Evolutionary conservation across 202 grass and related monocot genomes (phyloP).

Genomic region (Alloteropsis angusta): DNA sequence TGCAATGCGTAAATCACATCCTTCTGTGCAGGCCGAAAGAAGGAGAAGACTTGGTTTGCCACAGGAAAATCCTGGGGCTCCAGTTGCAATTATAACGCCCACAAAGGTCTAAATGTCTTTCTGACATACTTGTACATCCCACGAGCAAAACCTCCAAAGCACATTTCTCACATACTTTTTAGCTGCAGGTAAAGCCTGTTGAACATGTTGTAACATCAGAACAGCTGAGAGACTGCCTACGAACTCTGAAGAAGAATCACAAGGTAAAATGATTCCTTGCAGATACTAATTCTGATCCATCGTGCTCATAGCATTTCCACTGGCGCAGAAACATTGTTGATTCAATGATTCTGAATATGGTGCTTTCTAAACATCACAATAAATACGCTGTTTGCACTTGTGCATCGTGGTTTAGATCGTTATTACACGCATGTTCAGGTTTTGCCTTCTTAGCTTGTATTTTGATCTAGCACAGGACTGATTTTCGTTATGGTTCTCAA

Average conservation of each 20-base stretch:
- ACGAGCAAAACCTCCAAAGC: background rate
- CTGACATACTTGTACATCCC: background rate
- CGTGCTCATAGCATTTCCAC: background rate
- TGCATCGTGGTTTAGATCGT: background rate
- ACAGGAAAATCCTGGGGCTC: conserved; percentile 30
- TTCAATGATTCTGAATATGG: background rate
- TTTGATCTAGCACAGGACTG: background rate
- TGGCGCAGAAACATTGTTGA: background rate
- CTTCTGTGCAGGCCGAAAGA: conserved; percentile 62
- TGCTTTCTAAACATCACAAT: background rate
- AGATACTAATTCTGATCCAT: background rate
- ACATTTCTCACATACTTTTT: conserved; percentile 19
- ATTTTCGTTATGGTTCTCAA: background rate
- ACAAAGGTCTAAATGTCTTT: conserved; percentile 30
- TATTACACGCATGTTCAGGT: background rate
- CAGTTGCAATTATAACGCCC: conserved; percentile 22
- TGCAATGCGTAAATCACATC: background rate
- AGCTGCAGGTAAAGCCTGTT: conserved; percentile 37
- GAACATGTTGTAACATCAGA: conserved; percentile 41
- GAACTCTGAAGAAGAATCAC: conserved; percentile 69
- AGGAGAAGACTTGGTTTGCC: conserved; percentile 66
- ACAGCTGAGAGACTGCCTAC: conserved; percentile 60
- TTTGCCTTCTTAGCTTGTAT: background rate
- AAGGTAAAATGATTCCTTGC: conserved; percentile 48
- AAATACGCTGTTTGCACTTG: background rate